Evolutionary conservation across 148 eudicot genomes (phyloP).

Genomic region (Rhododendron vialii): DNA sequence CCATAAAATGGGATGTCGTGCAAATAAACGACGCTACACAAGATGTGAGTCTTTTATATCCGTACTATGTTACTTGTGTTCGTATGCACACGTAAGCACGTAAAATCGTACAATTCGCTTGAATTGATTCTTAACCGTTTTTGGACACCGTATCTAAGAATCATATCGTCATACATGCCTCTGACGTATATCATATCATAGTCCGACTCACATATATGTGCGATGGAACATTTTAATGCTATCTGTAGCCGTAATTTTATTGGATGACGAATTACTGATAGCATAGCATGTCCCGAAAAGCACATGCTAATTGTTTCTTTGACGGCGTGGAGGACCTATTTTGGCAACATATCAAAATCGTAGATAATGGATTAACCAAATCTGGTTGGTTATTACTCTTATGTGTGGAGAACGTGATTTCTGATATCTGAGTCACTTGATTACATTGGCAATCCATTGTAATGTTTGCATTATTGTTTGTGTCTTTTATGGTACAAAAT

Average conservation of each 20-base stretch:
- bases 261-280: neutral
- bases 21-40: conserved; percentile 25
- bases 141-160: neutral
- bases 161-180: neutral
- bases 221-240: neutral
- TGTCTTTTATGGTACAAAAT: neutral
- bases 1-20: conserved; percentile 77
- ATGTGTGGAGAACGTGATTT: neutral
- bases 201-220: neutral
- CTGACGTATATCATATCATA: neutral
- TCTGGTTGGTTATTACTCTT: neutral
- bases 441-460: neutral
- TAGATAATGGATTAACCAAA: neutral
- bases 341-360: neutral
- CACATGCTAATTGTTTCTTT: neutral
- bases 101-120: neutral
- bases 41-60: conserved; percentile 31
- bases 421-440: neutral
- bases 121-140: neutral
- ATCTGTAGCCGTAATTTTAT: neutral
- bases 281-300: too few relatives aligned
- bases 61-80: neutral
- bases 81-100: neutral
- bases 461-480: neutral
- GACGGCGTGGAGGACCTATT: neutral